A percentile compares a stretch with the other conserved stretches of the same genome.
These are phyloP conservation scores for Paxillus involutus DNA, from an alignment of 768 basidiomycete genomes.

Conservation along the genomic window DNA sequence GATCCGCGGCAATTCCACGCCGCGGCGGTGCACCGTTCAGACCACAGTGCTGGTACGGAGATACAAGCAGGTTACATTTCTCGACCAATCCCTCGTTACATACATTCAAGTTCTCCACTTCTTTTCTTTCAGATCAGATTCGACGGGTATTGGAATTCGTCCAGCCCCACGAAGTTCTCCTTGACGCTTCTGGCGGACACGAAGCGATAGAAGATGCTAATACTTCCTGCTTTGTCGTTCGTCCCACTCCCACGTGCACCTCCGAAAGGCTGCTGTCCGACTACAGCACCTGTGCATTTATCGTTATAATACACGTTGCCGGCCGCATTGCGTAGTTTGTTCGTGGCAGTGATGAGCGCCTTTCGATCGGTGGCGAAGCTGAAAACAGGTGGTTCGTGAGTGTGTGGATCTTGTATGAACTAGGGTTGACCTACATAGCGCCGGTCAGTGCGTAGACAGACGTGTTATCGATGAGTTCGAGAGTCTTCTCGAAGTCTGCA, in stretches of 20 bases:
- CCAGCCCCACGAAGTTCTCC: slow-evolving; percentile 89
- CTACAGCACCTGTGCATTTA: slow-evolving; percentile 96
- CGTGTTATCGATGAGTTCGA: slow-evolving; percentile 83
- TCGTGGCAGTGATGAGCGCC: slow-evolving; percentile 77
- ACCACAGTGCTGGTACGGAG: not conserved
- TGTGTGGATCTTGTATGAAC: slow-evolving; percentile 1
- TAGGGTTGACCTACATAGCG: slow-evolving; percentile 62
- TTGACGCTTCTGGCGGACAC: slow-evolving; percentile 92
- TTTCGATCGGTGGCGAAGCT: slow-evolving; percentile 85
- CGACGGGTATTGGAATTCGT: slow-evolving; percentile 83
- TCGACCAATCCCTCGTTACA: no score
- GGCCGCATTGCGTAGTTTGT: slow-evolving; percentile 83
- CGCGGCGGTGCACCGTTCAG: no score
- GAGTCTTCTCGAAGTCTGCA: slow-evolving; percentile 79
- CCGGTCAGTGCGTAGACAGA: slow-evolving; percentile 94
- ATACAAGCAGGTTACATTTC: not conserved
- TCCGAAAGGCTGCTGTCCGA: slow-evolving; percentile 98
- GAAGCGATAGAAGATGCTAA: slow-evolving; percentile 76
- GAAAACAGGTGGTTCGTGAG: slow-evolving; percentile 10
- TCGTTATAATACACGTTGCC: slow-evolving; percentile 99
- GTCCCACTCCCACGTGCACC: slow-evolving; percentile 92
- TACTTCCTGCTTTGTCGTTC: slow-evolving; percentile 96
- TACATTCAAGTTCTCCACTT: not conserved
- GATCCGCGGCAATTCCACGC: not conserved
- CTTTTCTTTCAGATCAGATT: slow-evolving; percentile 59